Evolutionary conservation across 2,329 filamentous ascomycete species (phyloP), one percentile per base, ranked within the genome.

Genomic region (Epichloe baconii): DNA sequence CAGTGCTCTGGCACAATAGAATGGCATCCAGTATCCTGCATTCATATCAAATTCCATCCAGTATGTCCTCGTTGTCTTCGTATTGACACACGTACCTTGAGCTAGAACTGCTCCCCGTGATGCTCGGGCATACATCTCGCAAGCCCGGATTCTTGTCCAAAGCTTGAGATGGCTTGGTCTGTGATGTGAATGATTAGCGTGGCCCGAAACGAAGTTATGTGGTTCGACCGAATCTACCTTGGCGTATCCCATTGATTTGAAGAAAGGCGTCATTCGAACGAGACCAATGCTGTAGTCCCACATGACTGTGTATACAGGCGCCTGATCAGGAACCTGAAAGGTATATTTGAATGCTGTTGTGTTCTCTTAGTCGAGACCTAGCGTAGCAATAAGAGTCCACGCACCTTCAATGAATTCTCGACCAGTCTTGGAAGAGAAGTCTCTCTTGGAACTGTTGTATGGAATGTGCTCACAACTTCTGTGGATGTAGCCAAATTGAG

Each of bases 251-350:
- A 83, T 84, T 57, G 86, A 89, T 66, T 95, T 95, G 77, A 97
- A 97, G 64, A 97, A 87, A 31, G 89, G 86, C 2, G 90, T 96
- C 68, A 95, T 94, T 55, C 91, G 83, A 55, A 97, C 90, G 34
- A 97, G 82, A 8, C 93, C 93, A 55, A 91, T 81, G 60, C 94
- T 91, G 71, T 96, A 96, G 67, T 98, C 93, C 93, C 93, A 98
- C 80, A 96, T 89, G 54, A 97, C 82, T 1, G 79, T 80, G 64
- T 85, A 90, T 49, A 78, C 74, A 55, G 74, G 76, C 2, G 83
- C 76, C 44, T 85, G 78, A 11, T 75, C 80, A 0, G 86, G 86
- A 3, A 85, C 65, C 58, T 75, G 78, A 72, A 94, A 96, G 37
- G 79, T 81, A 66, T 96, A 97, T 59, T 89, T 81, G 64, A 90